Base-by-base conservation (phyloP, 2,329 filamentous ascomycete genomes). In the Byssothecium circinans region DNA sequence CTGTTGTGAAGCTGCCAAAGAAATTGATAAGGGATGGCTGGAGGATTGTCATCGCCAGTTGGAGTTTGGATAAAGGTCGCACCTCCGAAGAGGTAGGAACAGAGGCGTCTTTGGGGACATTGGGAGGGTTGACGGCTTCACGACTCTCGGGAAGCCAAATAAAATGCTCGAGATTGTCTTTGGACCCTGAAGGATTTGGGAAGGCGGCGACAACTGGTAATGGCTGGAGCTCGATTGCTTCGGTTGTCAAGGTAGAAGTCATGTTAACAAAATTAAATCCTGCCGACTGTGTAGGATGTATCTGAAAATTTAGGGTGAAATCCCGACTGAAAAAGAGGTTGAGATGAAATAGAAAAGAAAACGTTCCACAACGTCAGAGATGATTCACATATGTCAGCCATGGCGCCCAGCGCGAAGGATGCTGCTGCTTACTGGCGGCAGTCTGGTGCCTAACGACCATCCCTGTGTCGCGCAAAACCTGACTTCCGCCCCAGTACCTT, bases 1-100 rank as follows among this genome's bases (percentile, higher is more conserved):
- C 75, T 47, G 70, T 73, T 12, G 61, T 62, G 40, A 68, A 66
- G 40, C 56, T 62, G 15, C 55, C 45, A 14, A 64, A 53, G 45
- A 67, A 68, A 27, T 61, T 59, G 19, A 68, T 56, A n/a, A 64
- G 50, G 14, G 59, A 58, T 2, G 58, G 61, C 15, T 50, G 49
- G 37, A 64, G 52, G 39, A 65, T 60, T 18, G 57, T 57, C 8
- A 65, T 45, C 32, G 49, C 43, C 6, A 52, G 41, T 14, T 49
- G 52, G 14, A 58, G 37, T 14, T 47, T 60, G 2, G 60, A 56
- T 3, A 41, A 29, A 8, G 40, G 41, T 2, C 48, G 23, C 19
- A 4, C 19, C 17, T 40, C 20, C n/a, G 40, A 20, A 27, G 25
- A 6, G 27, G 27, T 30, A 8, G n/a, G n/a, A n/a, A n/a, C 36